Evolutionary conservation across 2,329 filamentous ascomycete genomes (phyloP).

Genomic region (Talaromyces sp.): DNA sequence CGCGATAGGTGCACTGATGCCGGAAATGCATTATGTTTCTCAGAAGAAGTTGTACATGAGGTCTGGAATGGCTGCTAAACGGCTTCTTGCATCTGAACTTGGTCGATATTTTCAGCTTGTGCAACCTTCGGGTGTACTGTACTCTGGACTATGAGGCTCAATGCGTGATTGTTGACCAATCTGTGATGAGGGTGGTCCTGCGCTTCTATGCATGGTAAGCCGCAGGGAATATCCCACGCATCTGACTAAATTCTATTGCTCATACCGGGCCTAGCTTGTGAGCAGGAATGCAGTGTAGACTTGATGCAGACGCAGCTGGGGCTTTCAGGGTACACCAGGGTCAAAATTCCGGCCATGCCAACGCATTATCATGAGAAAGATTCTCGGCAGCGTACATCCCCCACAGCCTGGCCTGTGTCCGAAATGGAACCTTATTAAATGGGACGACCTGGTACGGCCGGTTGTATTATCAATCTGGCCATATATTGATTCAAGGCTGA

Average conservation of each 20-base stretch:
- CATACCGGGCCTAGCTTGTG: not conserved
- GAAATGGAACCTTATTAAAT: not conserved
- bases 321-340: not conserved
- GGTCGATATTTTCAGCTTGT: not conserved
- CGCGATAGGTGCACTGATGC: conserved; percentile 1
- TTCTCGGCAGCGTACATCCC: not conserved
- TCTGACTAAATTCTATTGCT: too few species aligned
- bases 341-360: not conserved
- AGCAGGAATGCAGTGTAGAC: not conserved
- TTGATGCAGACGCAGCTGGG: not conserved
- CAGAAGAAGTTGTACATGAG: not conserved
- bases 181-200: not conserved
- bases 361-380: not conserved
- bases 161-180: not conserved
- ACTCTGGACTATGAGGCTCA: conserved; percentile 1
- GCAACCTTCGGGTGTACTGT: not conserved
- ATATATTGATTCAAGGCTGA: not conserved
- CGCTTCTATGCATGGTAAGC: not conserved
- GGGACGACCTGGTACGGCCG: not conserved
- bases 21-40: not conserved
- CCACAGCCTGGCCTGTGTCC: not conserved
- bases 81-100: not conserved
- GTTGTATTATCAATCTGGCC: not conserved
- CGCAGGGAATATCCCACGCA: not conserved
- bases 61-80: not conserved